These are phyloP conservation scores for Sordariomycetes sp. DNA, from an alignment of 2,329 filamentous ascomycete species.

Conservation along the genomic window DNA sequence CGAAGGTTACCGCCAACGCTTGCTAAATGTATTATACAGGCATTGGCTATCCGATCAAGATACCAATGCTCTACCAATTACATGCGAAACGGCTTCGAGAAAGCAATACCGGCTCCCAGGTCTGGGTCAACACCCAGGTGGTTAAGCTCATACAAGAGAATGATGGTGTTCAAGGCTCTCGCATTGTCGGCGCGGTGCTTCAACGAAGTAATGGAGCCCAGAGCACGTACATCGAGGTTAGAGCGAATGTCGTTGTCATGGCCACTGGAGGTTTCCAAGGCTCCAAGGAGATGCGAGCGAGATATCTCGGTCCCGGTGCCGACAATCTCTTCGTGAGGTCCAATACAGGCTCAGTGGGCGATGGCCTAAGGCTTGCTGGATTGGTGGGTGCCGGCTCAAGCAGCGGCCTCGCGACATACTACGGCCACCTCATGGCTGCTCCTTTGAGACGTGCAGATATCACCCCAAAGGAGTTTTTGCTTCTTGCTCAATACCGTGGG, in stretches of 20 bases:
- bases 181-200: constrained; percentile 1
- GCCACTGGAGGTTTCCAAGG: constrained; percentile 3
- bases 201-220: background rate
- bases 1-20: background rate
- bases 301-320: background rate
- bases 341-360: constrained; percentile 1
- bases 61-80: constrained; percentile 1
- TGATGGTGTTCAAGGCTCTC: background rate
- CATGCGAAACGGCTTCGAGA: background rate
- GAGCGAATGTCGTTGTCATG: background rate
- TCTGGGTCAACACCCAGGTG: constrained; percentile 1
- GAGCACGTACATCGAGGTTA: background rate
- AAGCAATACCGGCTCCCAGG: constrained; percentile 1
- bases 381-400: background rate
- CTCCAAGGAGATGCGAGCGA: background rate
- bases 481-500: constrained; percentile 1
- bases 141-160: constrained; percentile 1
- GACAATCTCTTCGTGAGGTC: constrained; percentile 3
- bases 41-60: constrained; percentile 3
- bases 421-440: constrained; percentile 2
- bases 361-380: constrained; percentile 1
- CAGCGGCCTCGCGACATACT: constrained; percentile 1
- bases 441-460: background rate
- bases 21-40: background rate
- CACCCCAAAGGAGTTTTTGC: background rate